These are phyloP conservation scores for Teratosphaeria nubilosa DNA, from an alignment of 2,329 filamentous ascomycete genomes.

Conservation along the genomic window DNA sequence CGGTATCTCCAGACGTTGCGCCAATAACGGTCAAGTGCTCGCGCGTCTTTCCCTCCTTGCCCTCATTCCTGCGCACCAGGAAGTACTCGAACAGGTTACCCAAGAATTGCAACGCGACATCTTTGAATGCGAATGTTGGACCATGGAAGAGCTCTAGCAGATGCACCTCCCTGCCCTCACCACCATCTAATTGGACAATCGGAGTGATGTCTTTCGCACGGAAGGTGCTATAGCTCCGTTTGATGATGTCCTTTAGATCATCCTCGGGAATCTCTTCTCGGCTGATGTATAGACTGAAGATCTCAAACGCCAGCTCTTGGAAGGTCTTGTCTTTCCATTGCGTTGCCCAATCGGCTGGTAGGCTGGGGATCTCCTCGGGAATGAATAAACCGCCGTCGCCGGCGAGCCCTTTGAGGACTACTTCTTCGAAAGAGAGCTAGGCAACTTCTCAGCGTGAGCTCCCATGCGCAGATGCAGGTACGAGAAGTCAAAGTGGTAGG, in stretches of 20 bases:
- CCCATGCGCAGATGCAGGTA: constrained; percentile 4
- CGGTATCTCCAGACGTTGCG: constrained; percentile 79
- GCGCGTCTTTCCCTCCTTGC: constrained; percentile 55
- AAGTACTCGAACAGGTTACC: constrained; percentile 96
- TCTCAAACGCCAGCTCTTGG: constrained; percentile 69
- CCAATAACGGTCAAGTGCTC: constrained; percentile 81
- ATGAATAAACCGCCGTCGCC: constrained; percentile 82
- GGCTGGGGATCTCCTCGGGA: constrained; percentile 65
- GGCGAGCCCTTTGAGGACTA: constrained; percentile 80
- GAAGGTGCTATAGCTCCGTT: constrained; percentile 82
- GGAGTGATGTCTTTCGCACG: constrained; percentile 69
- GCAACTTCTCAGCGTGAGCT: constrained; percentile 22
- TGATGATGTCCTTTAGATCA: constrained; percentile 75
- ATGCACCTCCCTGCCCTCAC: constrained; percentile 54
- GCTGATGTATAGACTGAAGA: constrained; percentile 83
- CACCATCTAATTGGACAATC: constrained; percentile 61
- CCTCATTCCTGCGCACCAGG: constrained; percentile 60
- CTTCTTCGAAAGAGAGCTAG: constrained; percentile 84
- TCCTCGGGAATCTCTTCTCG: constrained; percentile 66
- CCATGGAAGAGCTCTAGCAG: constrained; percentile 94
- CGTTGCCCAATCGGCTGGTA: constrained; percentile 54
- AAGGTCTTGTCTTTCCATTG: constrained; percentile 71
- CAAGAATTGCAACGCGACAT: constrained; percentile 84
- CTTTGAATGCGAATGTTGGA: constrained; percentile 91
- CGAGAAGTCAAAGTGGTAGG: not conserved